Percentiles rank a stretch among this genome's conserved stretches.
phyloP scores from a whole-genome alignment of 139 green algal genomes.

The Micractinium conductrix region DNA sequence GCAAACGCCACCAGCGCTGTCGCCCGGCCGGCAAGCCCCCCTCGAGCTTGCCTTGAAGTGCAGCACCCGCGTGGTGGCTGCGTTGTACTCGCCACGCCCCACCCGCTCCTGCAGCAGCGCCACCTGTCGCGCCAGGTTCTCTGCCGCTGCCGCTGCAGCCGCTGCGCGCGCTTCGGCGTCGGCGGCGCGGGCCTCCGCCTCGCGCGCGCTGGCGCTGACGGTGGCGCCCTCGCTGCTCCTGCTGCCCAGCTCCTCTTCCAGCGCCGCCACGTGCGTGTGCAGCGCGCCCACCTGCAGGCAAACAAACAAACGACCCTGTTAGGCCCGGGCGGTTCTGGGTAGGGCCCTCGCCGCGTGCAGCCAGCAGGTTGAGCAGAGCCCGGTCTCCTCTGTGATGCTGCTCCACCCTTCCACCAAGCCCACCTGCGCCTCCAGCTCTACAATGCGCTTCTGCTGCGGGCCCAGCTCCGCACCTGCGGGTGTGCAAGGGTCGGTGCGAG shows the following conservation, averaged over 20 bases:
- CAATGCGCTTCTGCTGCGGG: conserved; percentile 38
- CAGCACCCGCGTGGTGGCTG: conserved; percentile 68
- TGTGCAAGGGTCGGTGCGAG: neutral
- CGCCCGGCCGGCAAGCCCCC: too few relatives aligned
- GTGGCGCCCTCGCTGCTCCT: neutral
- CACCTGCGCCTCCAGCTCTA: conserved; percentile 48
- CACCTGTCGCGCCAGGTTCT: conserved; percentile 27
- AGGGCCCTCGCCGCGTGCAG: too few relatives aligned
- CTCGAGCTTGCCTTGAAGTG: too few relatives aligned
- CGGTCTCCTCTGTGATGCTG: too few relatives aligned
- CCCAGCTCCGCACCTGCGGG: conserved; percentile 17
- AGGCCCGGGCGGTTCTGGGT: too few relatives aligned
- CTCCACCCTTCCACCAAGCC: too few relatives aligned
- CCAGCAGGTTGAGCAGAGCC: too few relatives aligned
- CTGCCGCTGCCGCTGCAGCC: conserved; percentile 41
- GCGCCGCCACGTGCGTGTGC: conserved; percentile 28
- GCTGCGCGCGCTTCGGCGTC: conserved; percentile 27
- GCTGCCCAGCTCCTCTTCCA: conserved; percentile 29
- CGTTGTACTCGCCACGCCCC: conserved; percentile 72
- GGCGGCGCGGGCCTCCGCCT: conserved; percentile 17
- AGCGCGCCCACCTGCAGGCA: conserved; percentile 35
- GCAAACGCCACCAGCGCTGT: too few relatives aligned
- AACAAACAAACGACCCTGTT: too few relatives aligned
- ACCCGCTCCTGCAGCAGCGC: conserved; percentile 61
- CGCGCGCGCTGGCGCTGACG: neutral